Evolutionary conservation across 2,329 filamentous ascomycete species (phyloP).

Genomic region (Fusarium avenaceum): DNA sequence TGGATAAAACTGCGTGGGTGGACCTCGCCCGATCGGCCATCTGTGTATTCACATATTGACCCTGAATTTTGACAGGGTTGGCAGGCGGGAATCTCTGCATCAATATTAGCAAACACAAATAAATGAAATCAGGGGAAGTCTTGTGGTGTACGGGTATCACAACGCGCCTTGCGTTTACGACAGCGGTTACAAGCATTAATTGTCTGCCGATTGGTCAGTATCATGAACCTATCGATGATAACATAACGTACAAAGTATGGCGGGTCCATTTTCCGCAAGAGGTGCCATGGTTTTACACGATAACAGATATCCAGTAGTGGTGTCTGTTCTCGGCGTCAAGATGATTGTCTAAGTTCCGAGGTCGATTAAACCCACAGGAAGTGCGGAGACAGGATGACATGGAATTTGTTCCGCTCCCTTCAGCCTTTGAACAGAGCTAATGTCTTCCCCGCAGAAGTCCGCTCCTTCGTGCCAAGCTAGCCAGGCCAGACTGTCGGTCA

Average conservation of each 20-base stretch:
- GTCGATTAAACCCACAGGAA: neutral
- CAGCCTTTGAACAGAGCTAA: neutral
- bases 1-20: conserved; percentile 15
- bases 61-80: conserved; percentile 19
- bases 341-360: neutral
- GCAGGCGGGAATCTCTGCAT: conserved; percentile 18
- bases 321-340: neutral
- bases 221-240: accelerated
- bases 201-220: neutral
- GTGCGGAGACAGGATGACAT: conserved; percentile 5
- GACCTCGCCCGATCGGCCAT: conserved; percentile 10
- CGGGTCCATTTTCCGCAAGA: neutral
- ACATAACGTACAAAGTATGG: conserved; percentile 9
- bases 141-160: conserved; percentile 7
- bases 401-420: conserved; percentile 16
- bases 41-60: conserved; percentile 17
- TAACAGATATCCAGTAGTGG: neutral
- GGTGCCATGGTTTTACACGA: neutral
- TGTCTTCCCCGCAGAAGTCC: neutral
- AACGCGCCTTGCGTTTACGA: conserved; percentile 25
- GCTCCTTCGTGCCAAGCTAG: no score
- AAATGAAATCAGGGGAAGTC: no score
- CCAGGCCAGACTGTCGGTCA: no score
- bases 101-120: accelerated
- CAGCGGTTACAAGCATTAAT: conserved; percentile 27